phyloP scores from a whole-genome alignment of 345 rosid species.

The Camelina laxa region DNA sequence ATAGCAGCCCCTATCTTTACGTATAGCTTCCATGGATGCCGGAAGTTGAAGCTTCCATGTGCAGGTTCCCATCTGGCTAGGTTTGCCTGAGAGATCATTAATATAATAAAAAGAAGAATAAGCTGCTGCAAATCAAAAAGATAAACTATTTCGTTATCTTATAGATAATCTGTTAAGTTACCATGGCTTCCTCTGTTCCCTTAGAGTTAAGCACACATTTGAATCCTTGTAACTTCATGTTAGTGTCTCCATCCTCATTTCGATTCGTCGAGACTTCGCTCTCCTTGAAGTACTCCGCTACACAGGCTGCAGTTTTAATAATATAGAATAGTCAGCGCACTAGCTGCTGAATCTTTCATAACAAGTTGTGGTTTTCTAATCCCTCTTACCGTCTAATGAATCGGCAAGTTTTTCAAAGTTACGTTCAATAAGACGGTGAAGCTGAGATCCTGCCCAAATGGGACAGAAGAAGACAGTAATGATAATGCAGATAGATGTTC shows the following conservation, averaged over 20 bases:
- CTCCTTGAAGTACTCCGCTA: slow-evolving; percentile 55
- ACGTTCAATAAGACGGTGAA: slow-evolving; percentile 57
- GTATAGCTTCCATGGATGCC: slow-evolving; percentile 86
- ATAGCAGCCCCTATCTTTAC: slow-evolving; percentile 66
- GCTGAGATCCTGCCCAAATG: slow-evolving; percentile 81
- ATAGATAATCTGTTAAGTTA: slow-evolving; percentile 34
- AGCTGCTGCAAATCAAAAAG: not conserved
- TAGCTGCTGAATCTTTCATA: not conserved
- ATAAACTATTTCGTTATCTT: not conserved
- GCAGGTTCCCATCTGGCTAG: slow-evolving; percentile 85
- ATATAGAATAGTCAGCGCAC: slow-evolving; percentile 1
- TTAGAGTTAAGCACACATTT: slow-evolving; percentile 74
- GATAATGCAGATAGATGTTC: slow-evolving; percentile 64
- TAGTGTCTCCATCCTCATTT: slow-evolving; percentile 43
- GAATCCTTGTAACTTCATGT: slow-evolving; percentile 51
- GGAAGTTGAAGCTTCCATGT: slow-evolving; percentile 67
- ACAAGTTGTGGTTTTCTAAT: not conserved
- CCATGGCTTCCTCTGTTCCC: slow-evolving; percentile 75
- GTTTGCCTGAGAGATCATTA: slow-evolving; percentile 52
- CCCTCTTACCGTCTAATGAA: slow-evolving; percentile 63
- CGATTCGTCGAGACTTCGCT: slow-evolving; percentile 14
- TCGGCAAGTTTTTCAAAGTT: slow-evolving; percentile 66
- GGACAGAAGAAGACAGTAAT: slow-evolving; percentile 64
- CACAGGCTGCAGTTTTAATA: slow-evolving; percentile 51
- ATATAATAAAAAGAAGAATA: not conserved